Conservation (phyloP, 164 flowering plant species). For the Akebia trifoliata region DNA sequence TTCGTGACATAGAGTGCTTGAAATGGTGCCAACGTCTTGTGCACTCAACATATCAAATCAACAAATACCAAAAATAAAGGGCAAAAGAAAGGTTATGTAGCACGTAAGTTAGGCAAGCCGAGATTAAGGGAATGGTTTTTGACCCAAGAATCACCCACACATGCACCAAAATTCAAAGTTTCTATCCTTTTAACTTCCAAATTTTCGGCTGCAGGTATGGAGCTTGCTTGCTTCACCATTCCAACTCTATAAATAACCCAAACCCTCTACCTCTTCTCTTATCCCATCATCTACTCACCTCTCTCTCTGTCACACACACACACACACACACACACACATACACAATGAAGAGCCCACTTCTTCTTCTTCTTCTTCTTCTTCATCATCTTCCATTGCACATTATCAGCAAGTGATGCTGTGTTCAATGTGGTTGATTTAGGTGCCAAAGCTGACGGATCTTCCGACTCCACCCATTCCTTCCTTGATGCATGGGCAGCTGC, state of each 20-base stretch:
- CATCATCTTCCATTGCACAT: neutral
- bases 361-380: neutral
- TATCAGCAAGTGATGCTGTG: neutral
- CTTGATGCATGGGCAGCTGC: constrained; percentile 34
- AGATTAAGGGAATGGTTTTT: too few species aligned
- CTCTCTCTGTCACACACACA: neutral
- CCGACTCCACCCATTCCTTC: constrained; percentile 25
- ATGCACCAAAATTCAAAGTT: too few species aligned
- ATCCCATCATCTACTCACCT: neutral
- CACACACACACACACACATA: neutral
- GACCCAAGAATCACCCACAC: too few species aligned
- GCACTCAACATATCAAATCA: too few species aligned
- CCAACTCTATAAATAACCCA: neutral
- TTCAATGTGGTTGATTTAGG: constrained; percentile 26
- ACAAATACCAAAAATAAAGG: too few species aligned
- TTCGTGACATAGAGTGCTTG: too few species aligned
- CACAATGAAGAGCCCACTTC: neutral
- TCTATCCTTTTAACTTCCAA: too few species aligned
- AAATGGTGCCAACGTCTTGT: too few species aligned
- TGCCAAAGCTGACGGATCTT: constrained; percentile 29
- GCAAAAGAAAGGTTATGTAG: too few species aligned
- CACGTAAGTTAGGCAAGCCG: too few species aligned
- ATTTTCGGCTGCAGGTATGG: too few species aligned
- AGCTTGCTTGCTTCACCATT: too few species aligned
- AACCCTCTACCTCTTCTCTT: neutral